A percentile compares a stretch with the other conserved stretches of the same genome.
Evolutionary conservation across 306 rosid genomes (phyloP).

Genomic region (Astragalus glycyphyllos): DNA sequence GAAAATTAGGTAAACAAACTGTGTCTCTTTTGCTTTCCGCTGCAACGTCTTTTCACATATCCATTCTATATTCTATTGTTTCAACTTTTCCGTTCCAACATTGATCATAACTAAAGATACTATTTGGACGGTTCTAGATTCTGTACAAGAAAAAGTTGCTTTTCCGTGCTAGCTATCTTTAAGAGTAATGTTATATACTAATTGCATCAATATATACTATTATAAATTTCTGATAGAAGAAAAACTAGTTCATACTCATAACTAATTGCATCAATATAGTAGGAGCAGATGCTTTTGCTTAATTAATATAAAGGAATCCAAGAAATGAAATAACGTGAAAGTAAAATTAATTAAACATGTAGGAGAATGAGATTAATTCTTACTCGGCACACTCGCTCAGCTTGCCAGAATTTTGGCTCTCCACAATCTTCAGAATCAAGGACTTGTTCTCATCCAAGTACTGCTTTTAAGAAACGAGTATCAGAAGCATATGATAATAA

Average conservation of each 20-base stretch:
- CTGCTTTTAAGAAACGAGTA: constrained; percentile 53
- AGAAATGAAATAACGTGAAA: constrained; percentile 19
- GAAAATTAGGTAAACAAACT: background rate
- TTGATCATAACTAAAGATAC: background rate
- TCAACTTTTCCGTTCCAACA: constrained; percentile 3
- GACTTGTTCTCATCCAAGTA: constrained; percentile 99
- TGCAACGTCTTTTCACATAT: background rate
- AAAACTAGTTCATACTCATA: too few relatives aligned
- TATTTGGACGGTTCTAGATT: background rate
- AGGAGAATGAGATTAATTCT: constrained; percentile 44
- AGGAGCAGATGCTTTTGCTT: too few relatives aligned
- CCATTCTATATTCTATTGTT: background rate
- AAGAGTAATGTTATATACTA: too few relatives aligned
- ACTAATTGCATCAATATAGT: too few relatives aligned
- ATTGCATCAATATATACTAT: too few relatives aligned
- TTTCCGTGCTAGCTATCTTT: too few relatives aligned
- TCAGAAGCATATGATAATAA: background rate
- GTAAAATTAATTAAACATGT: too few relatives aligned
- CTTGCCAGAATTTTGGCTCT: constrained; percentile 95
- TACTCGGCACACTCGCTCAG: constrained; percentile 97
- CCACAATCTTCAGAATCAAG: constrained; percentile 96
- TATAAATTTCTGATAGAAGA: too few relatives aligned
- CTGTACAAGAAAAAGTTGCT: too few relatives aligned
- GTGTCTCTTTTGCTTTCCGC: background rate
- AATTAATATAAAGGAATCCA: background rate